phyloP scores from a whole-genome alignment of 371 early-diverging fungal species.

The Apophysomyces variabilis region DNA sequence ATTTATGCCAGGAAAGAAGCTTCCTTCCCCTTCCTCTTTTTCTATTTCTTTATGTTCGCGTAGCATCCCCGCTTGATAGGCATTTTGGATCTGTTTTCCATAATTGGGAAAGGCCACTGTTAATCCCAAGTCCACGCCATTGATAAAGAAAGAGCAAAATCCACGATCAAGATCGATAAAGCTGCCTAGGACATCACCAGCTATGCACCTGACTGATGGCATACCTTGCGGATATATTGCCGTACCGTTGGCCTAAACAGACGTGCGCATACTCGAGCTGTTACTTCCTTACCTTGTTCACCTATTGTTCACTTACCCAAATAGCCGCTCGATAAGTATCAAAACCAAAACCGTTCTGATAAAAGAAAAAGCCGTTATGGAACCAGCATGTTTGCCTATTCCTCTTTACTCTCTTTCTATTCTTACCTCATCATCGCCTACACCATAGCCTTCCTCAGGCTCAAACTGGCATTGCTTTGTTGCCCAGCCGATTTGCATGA shows the following conservation, averaged over 20 bases:
- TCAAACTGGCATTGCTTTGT: conserved; percentile 62
- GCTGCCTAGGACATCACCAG: conserved; percentile 54
- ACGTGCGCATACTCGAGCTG: neutral
- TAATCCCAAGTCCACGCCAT: conserved; percentile 44
- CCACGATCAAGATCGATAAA: conserved; percentile 52
- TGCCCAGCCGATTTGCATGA: conserved; percentile 74
- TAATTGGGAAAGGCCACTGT: conserved; percentile 40
- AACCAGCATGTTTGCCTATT: too few species aligned
- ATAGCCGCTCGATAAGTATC: conserved; percentile 65
- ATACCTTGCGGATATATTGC: conserved; percentile 45
- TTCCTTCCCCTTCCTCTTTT: conserved; percentile 4
- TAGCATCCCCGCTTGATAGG: neutral
- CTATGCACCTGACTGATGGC: conserved; percentile 35
- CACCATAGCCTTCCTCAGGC: conserved; percentile 69
- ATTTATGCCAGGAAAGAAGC: neutral
- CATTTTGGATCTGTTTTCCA: conserved; percentile 6
- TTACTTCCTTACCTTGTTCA: too few species aligned
- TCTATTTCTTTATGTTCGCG: neutral
- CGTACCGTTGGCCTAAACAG: conserved; percentile 38
- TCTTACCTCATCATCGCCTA: conserved; percentile 64
- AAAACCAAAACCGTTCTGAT: conserved; percentile 63
- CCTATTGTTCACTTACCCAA: conserved; percentile 39
- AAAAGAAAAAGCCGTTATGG: neutral
- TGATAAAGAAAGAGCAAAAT: conserved; percentile 50
- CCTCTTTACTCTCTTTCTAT: too few species aligned